A percentile compares a stretch with the other conserved stretches of the same genome.
phyloP scores from a whole-genome alignment of 2,329 filamentous ascomycete species.

The Ascochyta lentis region DNA sequence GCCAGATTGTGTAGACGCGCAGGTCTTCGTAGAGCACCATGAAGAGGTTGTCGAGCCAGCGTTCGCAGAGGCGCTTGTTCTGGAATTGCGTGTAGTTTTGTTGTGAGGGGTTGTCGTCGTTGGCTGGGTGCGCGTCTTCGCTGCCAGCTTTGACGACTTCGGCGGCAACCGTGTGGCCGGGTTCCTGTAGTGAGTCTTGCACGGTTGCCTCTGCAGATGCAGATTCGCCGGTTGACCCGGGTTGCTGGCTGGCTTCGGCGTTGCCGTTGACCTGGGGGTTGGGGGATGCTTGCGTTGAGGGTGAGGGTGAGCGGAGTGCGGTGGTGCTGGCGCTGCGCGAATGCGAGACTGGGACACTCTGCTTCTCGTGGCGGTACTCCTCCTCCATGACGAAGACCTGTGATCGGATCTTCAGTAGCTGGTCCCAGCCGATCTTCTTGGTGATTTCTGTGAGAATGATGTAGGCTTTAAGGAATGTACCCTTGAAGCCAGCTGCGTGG shows the following conservation, averaged over 20 bases:
- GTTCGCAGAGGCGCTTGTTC: conserved; percentile 95
- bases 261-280: conserved; percentile 51
- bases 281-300: conserved; percentile 23
- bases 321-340: conserved; percentile 81
- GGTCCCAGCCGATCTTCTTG: conserved; percentile 96
- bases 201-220: conserved; percentile 34
- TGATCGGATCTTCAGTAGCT: conserved; percentile 90
- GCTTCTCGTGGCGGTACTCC: conserved; percentile 88
- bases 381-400: conserved; percentile 99
- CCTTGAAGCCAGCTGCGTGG: conserved; percentile 87
- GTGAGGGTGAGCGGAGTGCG: conserved; percentile 71
- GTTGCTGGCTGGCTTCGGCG: conserved; percentile 36
- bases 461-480: conserved; percentile 95
- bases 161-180: conserved; percentile 77
- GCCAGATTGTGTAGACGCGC: conserved; percentile 98
- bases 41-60: conserved; percentile 98
- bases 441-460: conserved; percentile 94
- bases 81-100: conserved; percentile 87
- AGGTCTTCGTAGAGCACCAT: conserved; percentile 99
- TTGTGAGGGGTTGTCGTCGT: conserved; percentile 63
- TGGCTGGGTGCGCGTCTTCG: conserved; percentile 59
- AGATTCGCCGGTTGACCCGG: conserved; percentile 35
- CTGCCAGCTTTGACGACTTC: conserved; percentile 77
- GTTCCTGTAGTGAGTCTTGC: conserved; percentile 71
- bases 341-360: conserved; percentile 32